Evolutionary conservation across 768 basidiomycete genomes (phyloP).

Genomic region (Tylopilus felleus): DNA sequence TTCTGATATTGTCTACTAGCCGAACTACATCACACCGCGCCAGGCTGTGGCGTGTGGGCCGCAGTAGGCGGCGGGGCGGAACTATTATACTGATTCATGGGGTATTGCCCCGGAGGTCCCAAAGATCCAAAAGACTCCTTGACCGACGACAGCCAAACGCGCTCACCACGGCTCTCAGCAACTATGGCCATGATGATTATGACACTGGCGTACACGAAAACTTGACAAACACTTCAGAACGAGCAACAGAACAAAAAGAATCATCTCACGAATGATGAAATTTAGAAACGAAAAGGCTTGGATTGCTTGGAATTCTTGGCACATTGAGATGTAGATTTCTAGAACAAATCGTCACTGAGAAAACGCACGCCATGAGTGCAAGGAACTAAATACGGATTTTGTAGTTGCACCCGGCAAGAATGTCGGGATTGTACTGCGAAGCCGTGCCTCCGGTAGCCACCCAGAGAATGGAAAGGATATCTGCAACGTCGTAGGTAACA

Average conservation of each 20-base stretch:
- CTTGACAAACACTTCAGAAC: constrained; percentile 20
- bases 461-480: constrained; percentile 38
- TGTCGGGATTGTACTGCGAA: neutral
- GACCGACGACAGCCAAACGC: constrained; percentile 34
- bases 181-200: constrained; percentile 27
- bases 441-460: constrained; percentile 34
- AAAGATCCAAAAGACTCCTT: constrained; percentile 24
- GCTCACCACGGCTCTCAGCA: constrained; percentile 27
- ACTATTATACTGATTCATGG: constrained; percentile 17
- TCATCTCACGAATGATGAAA: constrained; percentile 33
- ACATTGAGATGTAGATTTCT: constrained; percentile 18
- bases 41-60: no score
- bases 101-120: constrained; percentile 6
- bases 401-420: constrained; percentile 9
- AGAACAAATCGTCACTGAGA: neutral
- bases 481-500: constrained; percentile 15
- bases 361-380: neutral
- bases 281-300: constrained; percentile 36
- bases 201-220: constrained; percentile 28
- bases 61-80: neutral
- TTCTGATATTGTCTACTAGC: neutral
- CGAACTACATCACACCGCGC: neutral
- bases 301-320: constrained; percentile 31
- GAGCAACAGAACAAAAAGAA: neutral
- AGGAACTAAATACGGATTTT: neutral